Evolutionary conservation across 2,329 filamentous ascomycete genomes (phyloP).

Genomic region (Cladophialophora psammophila): DNA sequence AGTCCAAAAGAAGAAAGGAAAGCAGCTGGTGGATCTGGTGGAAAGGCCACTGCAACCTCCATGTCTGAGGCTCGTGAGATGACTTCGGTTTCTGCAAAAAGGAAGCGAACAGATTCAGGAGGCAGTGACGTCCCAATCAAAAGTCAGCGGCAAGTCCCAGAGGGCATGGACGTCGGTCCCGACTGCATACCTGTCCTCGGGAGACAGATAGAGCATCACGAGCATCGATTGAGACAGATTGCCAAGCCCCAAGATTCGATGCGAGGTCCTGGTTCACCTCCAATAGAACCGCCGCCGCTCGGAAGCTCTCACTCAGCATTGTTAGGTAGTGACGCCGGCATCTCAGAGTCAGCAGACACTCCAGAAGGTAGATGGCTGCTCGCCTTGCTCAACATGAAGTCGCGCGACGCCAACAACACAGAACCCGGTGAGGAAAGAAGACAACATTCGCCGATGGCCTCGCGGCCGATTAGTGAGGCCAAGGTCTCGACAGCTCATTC

Average conservation of each 20-base stretch:
- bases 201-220: not conserved
- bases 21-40: not conserved
- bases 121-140: not conserved
- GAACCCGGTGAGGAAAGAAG: not conserved
- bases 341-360: too few species aligned
- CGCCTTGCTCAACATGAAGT: too few species aligned
- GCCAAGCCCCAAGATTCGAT: not conserved
- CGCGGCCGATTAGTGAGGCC: not conserved
- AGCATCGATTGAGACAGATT: not conserved
- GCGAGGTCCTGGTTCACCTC: not conserved
- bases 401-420: too few species aligned
- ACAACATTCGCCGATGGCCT: not conserved
- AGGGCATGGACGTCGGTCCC: not conserved
- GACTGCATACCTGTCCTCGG: not conserved
- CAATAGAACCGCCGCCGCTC: not conserved
- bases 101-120: constrained; percentile 6
- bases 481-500: not conserved
- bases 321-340: too few species aligned
- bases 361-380: too few species aligned
- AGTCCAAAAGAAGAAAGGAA: too few species aligned
- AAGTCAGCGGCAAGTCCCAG: not conserved
- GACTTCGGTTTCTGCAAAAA: constrained; percentile 1
- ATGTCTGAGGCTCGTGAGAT: not conserved
- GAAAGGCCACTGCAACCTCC: not conserved
- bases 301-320: too few species aligned